phyloP scores from a whole-genome alignment of 768 basidiomycete genomes.

The Mycena floridula region DNA sequence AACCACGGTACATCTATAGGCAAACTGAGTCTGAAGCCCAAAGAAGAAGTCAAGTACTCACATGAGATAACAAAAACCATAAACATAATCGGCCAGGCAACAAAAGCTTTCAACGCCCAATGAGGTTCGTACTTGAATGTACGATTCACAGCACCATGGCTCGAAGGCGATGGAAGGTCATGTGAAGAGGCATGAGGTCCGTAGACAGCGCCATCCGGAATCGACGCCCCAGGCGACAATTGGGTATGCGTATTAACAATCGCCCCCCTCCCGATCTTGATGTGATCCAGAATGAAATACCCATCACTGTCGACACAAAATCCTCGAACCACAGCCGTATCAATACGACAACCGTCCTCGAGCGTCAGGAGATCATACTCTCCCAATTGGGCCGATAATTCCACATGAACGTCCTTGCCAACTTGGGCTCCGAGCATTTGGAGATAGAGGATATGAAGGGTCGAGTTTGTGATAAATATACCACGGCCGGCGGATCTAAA shows the following conservation, averaged over 20 bases:
- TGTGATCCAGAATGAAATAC: conserved; percentile 30
- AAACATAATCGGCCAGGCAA: conserved; percentile 33
- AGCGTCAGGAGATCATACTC: conserved; percentile 39
- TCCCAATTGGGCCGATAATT: conserved; percentile 27
- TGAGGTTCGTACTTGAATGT: conserved; percentile 25
- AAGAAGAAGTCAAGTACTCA: conserved; percentile 9
- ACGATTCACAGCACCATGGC: conserved; percentile 34
- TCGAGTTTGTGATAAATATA: conserved; percentile 31
- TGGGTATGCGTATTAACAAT: conserved; percentile 36
- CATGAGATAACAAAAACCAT: conserved; percentile 27
- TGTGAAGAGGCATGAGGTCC: conserved; percentile 41
- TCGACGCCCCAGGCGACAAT: conserved; percentile 32
- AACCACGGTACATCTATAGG: conserved; percentile 38
- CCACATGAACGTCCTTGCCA: conserved; percentile 32
- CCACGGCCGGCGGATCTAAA: conserved; percentile 31
- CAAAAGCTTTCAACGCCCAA: conserved; percentile 23
- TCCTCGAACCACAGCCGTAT: conserved; percentile 31
- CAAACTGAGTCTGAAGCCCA: neutral
- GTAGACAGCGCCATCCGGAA: conserved; percentile 29
- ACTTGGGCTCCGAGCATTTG: conserved; percentile 38
- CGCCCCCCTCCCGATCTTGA: conserved; percentile 30
- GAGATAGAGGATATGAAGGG: conserved; percentile 32
- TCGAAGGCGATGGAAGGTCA: conserved; percentile 28
- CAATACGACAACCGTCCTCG: conserved; percentile 34
- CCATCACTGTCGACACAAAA: conserved; percentile 42